A percentile compares a stretch with the other conserved stretches of the same genome.
Conservation (phyloP, 768 basidiomycete species). For the Leucocoprinus birnbaumii region DNA sequence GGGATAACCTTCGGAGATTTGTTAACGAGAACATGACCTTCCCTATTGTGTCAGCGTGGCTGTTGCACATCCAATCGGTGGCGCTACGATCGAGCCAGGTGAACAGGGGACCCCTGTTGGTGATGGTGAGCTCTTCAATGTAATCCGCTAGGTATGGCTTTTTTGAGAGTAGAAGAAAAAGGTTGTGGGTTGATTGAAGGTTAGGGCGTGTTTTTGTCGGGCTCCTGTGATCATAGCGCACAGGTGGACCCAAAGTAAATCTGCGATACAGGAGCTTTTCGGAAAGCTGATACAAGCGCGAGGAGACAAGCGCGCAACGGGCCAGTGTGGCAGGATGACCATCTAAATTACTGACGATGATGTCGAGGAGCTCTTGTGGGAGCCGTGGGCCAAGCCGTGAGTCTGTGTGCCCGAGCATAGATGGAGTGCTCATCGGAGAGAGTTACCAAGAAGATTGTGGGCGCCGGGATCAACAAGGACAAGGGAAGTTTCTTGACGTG, state of each 20-base stretch:
- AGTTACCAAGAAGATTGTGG: not conserved
- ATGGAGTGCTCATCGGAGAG: not conserved
- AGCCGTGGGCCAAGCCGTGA: not conserved
- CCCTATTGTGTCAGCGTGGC: not conserved
- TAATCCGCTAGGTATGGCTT: slow-evolving; percentile 1
- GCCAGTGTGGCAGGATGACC: not conserved
- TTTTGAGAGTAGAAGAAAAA: not conserved
- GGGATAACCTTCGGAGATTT: not conserved
- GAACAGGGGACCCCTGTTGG: slow-evolving; percentile 1
- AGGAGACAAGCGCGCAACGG: not conserved
- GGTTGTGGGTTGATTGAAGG: slow-evolving; percentile 2
- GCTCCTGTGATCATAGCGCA: not conserved
- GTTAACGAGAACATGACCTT: not conserved
- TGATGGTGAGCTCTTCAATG: slow-evolving; percentile 2
- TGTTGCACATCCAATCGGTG: not conserved
- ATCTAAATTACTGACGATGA: not conserved
- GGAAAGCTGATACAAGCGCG: not conserved
- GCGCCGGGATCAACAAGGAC: not conserved
- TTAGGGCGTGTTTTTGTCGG: not conserved
- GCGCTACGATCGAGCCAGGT: not conserved
- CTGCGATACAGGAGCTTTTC: slow-evolving; percentile 7
- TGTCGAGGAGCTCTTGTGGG: not conserved
- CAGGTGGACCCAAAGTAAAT: not conserved
- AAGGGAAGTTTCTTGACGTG: not conserved
- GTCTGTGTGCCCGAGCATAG: not conserved